A percentile compares a stretch with the other conserved stretches of the same genome.
Conservation (phyloP, 352 stramenopile genomes). For the Phytopythium litorale region DNA sequence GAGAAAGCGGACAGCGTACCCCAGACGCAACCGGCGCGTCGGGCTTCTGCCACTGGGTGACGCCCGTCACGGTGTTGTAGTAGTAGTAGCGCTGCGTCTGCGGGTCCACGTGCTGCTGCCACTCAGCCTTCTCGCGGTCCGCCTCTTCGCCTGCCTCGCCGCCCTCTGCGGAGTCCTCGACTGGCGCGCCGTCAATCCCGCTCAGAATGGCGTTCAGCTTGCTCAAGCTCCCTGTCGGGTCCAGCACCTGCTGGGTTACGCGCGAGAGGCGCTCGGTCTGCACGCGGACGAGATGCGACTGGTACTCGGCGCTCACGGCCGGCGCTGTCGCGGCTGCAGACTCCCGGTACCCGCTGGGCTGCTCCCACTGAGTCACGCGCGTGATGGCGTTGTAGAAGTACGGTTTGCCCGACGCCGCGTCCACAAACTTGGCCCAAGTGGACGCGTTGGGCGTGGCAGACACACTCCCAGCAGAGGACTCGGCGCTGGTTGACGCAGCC, state of each 20-base stretch:
- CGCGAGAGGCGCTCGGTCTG: constrained; percentile 45
- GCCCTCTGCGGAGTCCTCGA: not conserved
- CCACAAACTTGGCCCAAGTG: constrained; percentile 71
- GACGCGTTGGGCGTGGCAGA: not conserved
- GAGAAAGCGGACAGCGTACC: constrained; percentile 27
- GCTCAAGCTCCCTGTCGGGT: constrained; percentile 62
- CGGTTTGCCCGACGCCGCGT: constrained; percentile 54
- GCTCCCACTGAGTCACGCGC: constrained; percentile 67
- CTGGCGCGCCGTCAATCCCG: constrained; percentile 31
- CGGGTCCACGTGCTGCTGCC: constrained; percentile 84
- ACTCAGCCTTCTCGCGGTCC: constrained; percentile 38
- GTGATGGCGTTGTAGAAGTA: constrained; percentile 73
- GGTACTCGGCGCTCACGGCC: constrained; percentile 46
- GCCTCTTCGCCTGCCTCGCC: constrained; percentile 7
- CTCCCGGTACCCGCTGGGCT: constrained; percentile 46
- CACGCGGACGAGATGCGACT: constrained; percentile 56
- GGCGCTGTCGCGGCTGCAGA: constrained; percentile 11
- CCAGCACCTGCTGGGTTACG: constrained; percentile 59
- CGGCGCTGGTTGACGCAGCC: not conserved
- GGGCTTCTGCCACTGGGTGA: constrained; percentile 78
- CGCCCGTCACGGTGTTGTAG: constrained; percentile 71
- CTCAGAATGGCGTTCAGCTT: constrained; percentile 73
- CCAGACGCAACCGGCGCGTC: constrained; percentile 63
- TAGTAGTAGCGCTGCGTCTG: constrained; percentile 83
- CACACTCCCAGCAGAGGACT: not conserved